These are phyloP conservation scores for Globisporangium sylvaticum DNA, from an alignment of 352 stramenopile genomes.

Conservation along the genomic window DNA sequence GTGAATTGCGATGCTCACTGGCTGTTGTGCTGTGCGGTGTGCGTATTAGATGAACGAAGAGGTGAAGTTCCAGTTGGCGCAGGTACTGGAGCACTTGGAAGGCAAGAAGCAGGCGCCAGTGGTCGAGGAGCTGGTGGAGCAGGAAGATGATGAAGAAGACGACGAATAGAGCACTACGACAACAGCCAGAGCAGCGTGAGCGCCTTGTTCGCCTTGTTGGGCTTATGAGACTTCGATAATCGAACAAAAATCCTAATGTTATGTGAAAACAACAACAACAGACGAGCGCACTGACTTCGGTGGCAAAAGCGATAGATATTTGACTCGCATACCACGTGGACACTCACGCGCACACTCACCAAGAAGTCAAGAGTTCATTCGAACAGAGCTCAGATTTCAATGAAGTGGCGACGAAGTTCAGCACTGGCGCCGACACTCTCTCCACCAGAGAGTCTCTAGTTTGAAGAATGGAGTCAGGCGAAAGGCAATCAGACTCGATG, in stretches of 20 bases:
- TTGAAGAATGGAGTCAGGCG: background rate
- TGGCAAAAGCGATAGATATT: background rate
- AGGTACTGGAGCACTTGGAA: constrained; percentile 73
- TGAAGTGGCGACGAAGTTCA: background rate
- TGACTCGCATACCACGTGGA: background rate
- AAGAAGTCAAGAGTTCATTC: background rate
- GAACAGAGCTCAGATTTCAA: background rate
- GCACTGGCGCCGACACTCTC: background rate
- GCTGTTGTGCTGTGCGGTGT: background rate
- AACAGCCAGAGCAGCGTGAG: background rate
- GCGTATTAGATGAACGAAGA: constrained; percentile 64
- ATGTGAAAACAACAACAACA: background rate
- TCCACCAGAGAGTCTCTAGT: background rate
- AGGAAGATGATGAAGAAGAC: constrained; percentile 8
- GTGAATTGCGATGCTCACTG: background rate
- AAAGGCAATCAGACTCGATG: too few relatives aligned
- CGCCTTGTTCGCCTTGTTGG: background rate
- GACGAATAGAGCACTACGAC: constrained; percentile 5
- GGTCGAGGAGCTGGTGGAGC: constrained; percentile 5
- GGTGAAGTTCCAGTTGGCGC: constrained; percentile 67
- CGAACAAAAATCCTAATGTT: background rate
- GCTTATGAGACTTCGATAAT: background rate
- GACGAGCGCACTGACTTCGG: background rate
- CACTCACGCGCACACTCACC: background rate
- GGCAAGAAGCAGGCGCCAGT: constrained; percentile 23